A percentile compares a stretch with the other conserved stretches of the same genome.
Evolutionary conservation across 2,329 filamentous ascomycete genomes (phyloP).

Genomic region (Colletotrichum sp.): DNA sequence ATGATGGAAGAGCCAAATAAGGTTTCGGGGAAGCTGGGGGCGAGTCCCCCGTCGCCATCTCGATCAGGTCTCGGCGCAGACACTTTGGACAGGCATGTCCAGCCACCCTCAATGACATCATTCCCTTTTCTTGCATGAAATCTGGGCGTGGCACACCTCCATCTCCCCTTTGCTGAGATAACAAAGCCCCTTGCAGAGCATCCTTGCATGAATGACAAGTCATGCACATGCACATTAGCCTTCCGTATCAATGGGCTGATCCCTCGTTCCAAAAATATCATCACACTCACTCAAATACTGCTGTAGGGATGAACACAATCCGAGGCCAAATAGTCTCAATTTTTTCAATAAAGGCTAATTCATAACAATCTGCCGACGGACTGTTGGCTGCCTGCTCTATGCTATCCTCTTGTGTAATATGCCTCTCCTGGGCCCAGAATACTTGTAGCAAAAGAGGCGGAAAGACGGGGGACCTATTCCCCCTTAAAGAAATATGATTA

Average conservation of each 20-base stretch:
- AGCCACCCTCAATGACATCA: conserved; percentile 18
- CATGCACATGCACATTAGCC: not conserved
- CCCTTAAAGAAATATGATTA: conserved; percentile 18
- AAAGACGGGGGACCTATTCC: not conserved
- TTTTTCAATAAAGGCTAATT: conserved; percentile 8
- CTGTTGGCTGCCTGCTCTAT: conserved; percentile 13
- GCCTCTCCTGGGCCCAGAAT: not conserved
- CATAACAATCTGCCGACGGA: conserved; percentile 22
- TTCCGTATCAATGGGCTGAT: not conserved
- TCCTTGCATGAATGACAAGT: not conserved
- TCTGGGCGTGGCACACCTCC: not conserved
- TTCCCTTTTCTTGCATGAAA: not conserved
- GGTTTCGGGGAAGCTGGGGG: not conserved
- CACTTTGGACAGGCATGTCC: not conserved
- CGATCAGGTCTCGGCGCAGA: not conserved
- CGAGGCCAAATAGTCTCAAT: not conserved
- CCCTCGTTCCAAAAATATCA: not conserved
- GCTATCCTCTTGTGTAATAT: not conserved
- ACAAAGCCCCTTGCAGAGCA: not conserved
- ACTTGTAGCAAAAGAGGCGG: not conserved
- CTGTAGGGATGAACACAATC: not conserved
- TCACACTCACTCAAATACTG: not conserved
- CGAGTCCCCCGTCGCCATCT: conserved; percentile 1
- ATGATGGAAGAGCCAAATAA: not conserved
- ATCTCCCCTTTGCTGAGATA: not conserved